Base-by-base conservation (phyloP, 192 early-diverging fungal genomes). In the Dissophora globulifera region DNA sequence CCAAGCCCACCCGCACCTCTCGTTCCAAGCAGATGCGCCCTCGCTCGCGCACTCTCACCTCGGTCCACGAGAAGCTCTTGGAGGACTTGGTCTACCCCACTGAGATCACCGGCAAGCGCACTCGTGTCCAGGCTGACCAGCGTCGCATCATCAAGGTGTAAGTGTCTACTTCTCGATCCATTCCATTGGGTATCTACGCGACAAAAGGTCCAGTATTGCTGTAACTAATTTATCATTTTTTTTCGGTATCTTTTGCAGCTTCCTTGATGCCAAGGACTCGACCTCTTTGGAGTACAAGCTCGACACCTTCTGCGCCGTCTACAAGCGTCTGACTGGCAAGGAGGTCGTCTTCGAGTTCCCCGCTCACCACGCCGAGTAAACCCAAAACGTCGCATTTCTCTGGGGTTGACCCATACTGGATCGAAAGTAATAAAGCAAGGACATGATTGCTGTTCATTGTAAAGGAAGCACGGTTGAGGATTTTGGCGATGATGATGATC, bases 261-360 rank as follows among this genome's bases (percentile, higher is more conserved):
- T 93, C 89, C 88, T 99, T 67, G 96, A 98, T 88, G 91, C 87
- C 71, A 99, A 99, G 93, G 97, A 99, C 81, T 90, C 94, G 60
- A 99, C 96, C 83, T 91, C 91, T 61, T 85, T 99, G 55, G 96
- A 99, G 86, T 98, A 97, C 94, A 98, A 98, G 92, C 92, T 99
- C 46, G 95, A 97, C 84, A 97, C 97, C 62, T 99, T 99, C 90
- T 88, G 93, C 62, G 87, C 95, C 55, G 93, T 96, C 60, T 99
- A 99, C 95, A 91, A 91, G 85, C 93, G 93, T 78, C 82, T 98
- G 58, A 98, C 97, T 71, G 94, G 95, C 82, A 99, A 99, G 92
- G 94, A 99, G 64, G 96, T 99, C 81, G 90, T 92, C 78, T 99
- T 99, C 82, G 95, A 98, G 88, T 99, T 99, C 93, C 92, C 89